phyloP scores from a whole-genome alignment of 768 basidiomycete species.

The Epithele typhae region DNA sequence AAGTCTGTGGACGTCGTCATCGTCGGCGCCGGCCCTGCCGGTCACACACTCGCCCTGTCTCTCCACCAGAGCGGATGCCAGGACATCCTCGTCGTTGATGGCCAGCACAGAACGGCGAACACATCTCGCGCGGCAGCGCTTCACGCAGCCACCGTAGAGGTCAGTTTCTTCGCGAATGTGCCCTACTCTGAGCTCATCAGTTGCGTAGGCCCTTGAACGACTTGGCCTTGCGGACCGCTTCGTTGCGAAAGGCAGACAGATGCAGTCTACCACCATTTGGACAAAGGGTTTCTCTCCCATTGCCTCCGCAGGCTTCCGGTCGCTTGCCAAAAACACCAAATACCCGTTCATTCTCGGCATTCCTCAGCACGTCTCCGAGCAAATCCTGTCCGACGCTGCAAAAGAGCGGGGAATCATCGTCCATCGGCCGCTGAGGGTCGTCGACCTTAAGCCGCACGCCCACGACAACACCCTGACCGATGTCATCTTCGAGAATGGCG shows the following conservation, averaged over 20 bases:
- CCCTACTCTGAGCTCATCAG: constrained; percentile 27
- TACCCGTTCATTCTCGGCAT: constrained; percentile 40
- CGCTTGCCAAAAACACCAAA: constrained; percentile 36
- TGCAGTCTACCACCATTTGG: constrained; percentile 21
- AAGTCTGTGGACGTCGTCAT: constrained; percentile 39
- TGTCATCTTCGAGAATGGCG: constrained; percentile 44
- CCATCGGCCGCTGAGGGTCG: constrained; percentile 35
- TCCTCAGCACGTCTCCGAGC: constrained; percentile 43
- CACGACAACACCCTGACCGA: constrained; percentile 28
- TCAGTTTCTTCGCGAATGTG: constrained; percentile 16
- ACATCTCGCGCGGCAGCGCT: constrained; percentile 42
- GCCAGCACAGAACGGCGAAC: constrained; percentile 25
- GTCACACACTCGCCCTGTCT: constrained; percentile 43
- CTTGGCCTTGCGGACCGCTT: constrained; percentile 38
- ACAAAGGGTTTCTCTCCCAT: constrained; percentile 25
- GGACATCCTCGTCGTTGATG: constrained; percentile 44
- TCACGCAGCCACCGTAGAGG: constrained; percentile 53
- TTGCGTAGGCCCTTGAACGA: constrained; percentile 40
- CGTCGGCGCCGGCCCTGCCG: constrained; percentile 47
- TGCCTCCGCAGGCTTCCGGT: constrained; percentile 26
- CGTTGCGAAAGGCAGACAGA: constrained; percentile 34
- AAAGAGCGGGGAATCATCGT: constrained; percentile 29
- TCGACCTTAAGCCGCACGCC: constrained; percentile 30
- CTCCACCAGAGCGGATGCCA: constrained; percentile 37
- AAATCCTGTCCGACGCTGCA: constrained; percentile 32